Evolutionary conservation across 306 rosid species (phyloP).

Genomic region (Glycine soja): DNA sequence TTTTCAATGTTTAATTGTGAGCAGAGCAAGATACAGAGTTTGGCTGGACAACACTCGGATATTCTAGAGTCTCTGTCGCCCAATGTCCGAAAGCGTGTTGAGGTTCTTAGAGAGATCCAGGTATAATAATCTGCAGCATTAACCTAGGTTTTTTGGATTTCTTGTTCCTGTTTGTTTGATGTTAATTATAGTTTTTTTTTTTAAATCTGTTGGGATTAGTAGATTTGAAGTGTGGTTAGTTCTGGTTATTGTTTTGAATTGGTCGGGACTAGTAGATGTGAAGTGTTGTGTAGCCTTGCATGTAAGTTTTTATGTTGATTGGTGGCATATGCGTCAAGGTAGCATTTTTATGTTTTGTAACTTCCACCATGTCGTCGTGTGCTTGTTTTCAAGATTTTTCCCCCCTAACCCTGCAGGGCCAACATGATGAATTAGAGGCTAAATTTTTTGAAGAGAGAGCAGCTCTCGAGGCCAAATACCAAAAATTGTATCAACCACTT

Average conservation of each 20-base stretch:
- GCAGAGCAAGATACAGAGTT: constrained; percentile 83
- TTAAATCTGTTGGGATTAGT: no score
- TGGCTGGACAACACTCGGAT: constrained; percentile 86
- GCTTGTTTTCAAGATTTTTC: neutral
- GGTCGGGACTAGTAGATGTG: neutral
- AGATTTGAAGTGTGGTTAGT: no score
- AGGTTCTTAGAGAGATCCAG: constrained; percentile 91
- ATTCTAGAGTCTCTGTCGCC: constrained; percentile 70
- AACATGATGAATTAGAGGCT: constrained; percentile 82
- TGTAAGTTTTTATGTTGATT: neutral
- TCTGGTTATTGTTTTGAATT: neutral
- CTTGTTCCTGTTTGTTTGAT: neutral
- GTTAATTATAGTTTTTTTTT: neutral
- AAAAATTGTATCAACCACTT: constrained; percentile 78
- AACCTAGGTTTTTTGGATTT: neutral
- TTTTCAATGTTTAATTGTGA: constrained; percentile 1
- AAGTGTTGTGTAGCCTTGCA: neutral
- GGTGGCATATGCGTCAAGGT: neutral
- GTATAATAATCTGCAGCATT: constrained; percentile 37
- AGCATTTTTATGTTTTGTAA: neutral
- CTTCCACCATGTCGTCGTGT: neutral
- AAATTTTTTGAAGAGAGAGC: constrained; percentile 93
- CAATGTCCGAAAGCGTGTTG: constrained; percentile 78
- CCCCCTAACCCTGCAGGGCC: constrained; percentile 55
- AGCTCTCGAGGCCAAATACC: constrained; percentile 92